Conservation (phyloP, 192 early-diverging fungal genomes). For the Coemansia sp. region DNA sequence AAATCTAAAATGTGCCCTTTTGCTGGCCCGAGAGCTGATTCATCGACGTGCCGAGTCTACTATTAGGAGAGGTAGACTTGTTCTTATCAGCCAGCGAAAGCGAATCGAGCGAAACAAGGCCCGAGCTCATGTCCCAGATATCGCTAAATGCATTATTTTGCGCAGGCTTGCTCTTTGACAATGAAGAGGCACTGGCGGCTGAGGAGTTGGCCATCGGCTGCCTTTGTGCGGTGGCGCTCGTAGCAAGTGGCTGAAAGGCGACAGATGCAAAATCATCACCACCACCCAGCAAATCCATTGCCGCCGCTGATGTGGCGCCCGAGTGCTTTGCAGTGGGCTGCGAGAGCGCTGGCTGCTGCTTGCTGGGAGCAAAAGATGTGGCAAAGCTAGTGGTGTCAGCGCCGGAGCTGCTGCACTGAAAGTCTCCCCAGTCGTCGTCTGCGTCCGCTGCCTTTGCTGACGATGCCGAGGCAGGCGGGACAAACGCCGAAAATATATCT, state of each 20-base stretch:
- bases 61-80: constrained; percentile 14
- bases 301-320: constrained; percentile 11
- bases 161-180: constrained; percentile 12
- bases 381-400: not conserved
- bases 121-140: constrained; percentile 73
- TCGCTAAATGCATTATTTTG: constrained; percentile 58
- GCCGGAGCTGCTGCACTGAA: constrained; percentile 49
- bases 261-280: constrained; percentile 15
- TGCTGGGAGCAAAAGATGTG: constrained; percentile 4
- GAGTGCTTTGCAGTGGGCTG: constrained; percentile 20
- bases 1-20: constrained; percentile 8
- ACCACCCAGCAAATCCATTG: constrained; percentile 38
- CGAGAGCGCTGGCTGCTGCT: constrained; percentile 15
- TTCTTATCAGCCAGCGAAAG: constrained; percentile 62
- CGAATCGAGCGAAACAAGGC: constrained; percentile 73
- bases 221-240: not conserved
- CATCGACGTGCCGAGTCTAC: constrained; percentile 31
- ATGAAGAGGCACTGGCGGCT: not conserved
- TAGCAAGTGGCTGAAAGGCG: constrained; percentile 33
- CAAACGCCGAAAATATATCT: constrained; percentile 4
- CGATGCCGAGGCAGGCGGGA: constrained; percentile 16
- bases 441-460: constrained; percentile 22
- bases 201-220: not conserved
- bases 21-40: constrained; percentile 48
- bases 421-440: constrained; percentile 84